phyloP scores from a whole-genome alignment of 257 asterid genomes.

The Lantana camara region DNA sequence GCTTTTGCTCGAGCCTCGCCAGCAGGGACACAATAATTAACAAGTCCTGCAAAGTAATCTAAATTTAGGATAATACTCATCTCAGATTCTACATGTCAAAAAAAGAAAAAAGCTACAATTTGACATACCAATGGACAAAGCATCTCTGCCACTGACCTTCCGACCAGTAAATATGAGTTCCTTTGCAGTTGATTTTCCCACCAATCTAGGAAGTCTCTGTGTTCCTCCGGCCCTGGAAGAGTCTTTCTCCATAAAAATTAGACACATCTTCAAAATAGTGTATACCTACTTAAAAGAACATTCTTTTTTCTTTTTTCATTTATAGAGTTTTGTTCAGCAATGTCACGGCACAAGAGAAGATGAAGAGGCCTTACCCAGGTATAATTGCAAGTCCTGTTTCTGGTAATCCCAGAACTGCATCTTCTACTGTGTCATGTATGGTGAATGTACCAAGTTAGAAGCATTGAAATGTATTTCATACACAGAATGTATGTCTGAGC shows the following conservation, averaged over 20 bases:
- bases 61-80: constrained; percentile 19
- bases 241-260: constrained; percentile 25
- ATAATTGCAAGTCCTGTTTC: constrained; percentile 98
- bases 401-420: constrained; percentile 84
- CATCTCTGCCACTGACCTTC: constrained; percentile 46
- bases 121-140: constrained; percentile 49
- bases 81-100: constrained; percentile 14
- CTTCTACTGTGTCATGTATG: constrained; percentile 58
- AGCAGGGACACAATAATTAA: constrained; percentile 78
- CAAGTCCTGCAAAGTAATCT: constrained; percentile 64
- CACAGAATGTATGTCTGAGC: not conserved
- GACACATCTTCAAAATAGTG: constrained; percentile 21
- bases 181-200: constrained; percentile 84
- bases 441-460: constrained; percentile 25
- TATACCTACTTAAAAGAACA: too few relatives aligned
- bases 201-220: constrained; percentile 92
- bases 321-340: too few relatives aligned
- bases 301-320: too few relatives aligned
- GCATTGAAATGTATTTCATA: not conserved
- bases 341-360: constrained; percentile 4
- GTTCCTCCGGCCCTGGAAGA: constrained; percentile 93
- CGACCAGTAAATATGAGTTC: constrained; percentile 74
- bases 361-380: constrained; percentile 67
- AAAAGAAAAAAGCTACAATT: constrained; percentile 19
- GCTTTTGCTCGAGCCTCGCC: constrained; percentile 85